Evolutionary conservation across 2,329 filamentous ascomycete species (phyloP).

Genomic region (Ophiocordyceps camponoti-rufipedis): DNA sequence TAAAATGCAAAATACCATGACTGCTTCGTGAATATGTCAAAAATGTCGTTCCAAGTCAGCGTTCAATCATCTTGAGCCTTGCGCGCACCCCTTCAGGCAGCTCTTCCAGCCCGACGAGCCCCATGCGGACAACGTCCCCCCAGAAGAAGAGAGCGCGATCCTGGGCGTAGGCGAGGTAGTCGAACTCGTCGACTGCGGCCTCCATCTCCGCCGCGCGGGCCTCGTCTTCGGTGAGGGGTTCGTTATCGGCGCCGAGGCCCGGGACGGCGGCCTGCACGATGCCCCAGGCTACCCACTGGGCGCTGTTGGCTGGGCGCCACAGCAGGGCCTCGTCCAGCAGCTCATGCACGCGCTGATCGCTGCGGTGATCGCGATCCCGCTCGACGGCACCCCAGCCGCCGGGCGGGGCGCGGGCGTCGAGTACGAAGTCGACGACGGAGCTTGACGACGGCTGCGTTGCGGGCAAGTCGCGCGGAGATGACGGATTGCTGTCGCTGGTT

Average conservation of each 20-base stretch:
- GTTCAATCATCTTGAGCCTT: conserved; percentile 52
- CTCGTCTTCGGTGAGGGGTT: conserved; percentile 17
- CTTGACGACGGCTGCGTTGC: conserved; percentile 20
- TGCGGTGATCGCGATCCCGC: conserved; percentile 38
- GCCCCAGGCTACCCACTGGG: conserved; percentile 90
- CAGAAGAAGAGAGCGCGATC: conserved; percentile 87
- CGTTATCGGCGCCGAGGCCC: conserved; percentile 34
- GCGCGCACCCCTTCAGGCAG: conserved; percentile 48
- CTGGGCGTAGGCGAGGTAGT: conserved; percentile 83
- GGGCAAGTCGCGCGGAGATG: conserved; percentile 19
- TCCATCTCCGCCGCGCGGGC: conserved; percentile 24
- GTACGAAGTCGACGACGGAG: conserved; percentile 55
- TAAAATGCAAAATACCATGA: too few species aligned
- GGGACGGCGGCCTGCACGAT: conserved; percentile 86
- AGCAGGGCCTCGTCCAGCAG: conserved; percentile 63
- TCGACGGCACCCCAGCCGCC: conserved; percentile 35
- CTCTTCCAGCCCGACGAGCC: conserved; percentile 57
- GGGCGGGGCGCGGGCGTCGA: conserved; percentile 50
- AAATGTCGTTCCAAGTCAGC: conserved; percentile 17
- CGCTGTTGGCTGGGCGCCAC: conserved; percentile 78
- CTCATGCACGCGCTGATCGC: conserved; percentile 49
- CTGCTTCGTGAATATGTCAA: too few species aligned
- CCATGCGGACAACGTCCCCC: conserved; percentile 69
- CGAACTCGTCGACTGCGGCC: conserved; percentile 59
- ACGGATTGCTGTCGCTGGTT: conserved; percentile 7